Evolutionary conservation across 768 basidiomycete genomes (phyloP), one percentile per base, ranked within the genome.

Genomic region (Lanmaoa pseudosensibilis): DNA sequence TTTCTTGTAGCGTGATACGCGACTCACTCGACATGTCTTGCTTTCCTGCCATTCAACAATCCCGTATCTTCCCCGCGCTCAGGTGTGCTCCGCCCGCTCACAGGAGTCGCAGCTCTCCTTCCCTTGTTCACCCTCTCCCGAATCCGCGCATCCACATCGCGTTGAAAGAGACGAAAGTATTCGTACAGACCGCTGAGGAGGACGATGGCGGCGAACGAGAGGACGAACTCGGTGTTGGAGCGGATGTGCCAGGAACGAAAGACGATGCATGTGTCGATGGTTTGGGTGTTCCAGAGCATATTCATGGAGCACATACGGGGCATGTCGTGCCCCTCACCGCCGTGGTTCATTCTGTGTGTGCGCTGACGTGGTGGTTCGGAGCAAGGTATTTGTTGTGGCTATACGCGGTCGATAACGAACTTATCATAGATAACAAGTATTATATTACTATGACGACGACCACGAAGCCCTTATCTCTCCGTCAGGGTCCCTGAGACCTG

Each of bases 271-370:
- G 90, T 90, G 74, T 90, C 78, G 69, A 85, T 72, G 63, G 90
- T 81, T 53, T 92, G 83, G 38, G 88, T 88, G 73, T 92, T 92
- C 88, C 90, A 92, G 64, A 93, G 83, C 91, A 93, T 93, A 71
- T 90, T 75, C 85, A 89, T 87, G 9, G 82, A 73, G 69, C 91
- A 93, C 61, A 62, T 78, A 0, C 77, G 71, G 19, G 69, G 73
- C 74, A 75, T 76, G 74, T 77, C 79, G 79, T 82, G 55, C 66
- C 79, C 57, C 18, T 55, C 69, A 64, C 70, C 81, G 49, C 74
- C 71, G 66, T 85, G 83, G 62, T 78, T 74, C 69, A 69, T 72
- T 15, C 19, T 56, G 50, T 13, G 25, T 36, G 41, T 39, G 38
- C 8, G 34, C 5, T 34, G 21, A 11, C 3, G 36, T 56, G 52